Base-by-base conservation (phyloP, 305 asterid species). In the Withania somnifera region DNA sequence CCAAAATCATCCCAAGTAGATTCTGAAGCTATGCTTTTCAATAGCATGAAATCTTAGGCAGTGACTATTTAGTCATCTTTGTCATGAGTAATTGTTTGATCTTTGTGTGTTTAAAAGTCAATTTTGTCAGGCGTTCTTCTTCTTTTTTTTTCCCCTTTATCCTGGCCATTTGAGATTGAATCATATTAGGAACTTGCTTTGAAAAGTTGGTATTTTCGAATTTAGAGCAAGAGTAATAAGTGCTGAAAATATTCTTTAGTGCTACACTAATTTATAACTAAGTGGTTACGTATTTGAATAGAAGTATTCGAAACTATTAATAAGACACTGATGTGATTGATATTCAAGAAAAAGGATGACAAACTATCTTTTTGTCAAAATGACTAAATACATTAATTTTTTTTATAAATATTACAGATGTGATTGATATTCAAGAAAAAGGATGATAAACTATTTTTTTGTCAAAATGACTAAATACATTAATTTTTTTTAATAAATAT, bases 1-100 rank as follows among this genome's bases (percentile, higher is more conserved):
- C 88, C 82, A 88, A 52, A 86, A 82, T 92, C 87, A 93, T 92
- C 85, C 84, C 20, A 78, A 84, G 86, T 84, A 91, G 97, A 95
- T 95, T 86, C 87, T 87, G 78, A 81, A 88, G 97, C 86, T 68
- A 77, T 81, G 87, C 97, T 93, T 95, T 95, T 90, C 75, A 88
- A 73, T 69, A 86, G 86, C 95, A 95, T 88, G 91, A 60, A 81
- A 90, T 91, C 87, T 80, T 32, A 63, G 73, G 86, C 82, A 40
- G 67, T 88, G 91, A 88, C 86, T 86, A 54, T 64, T 82, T 87
- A 91, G 88, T 90, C 93, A 87, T 61, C 85, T 28, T 77, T 34
- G 85, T 84, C 84, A 93, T 95, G 93, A 91, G 91, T 89, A 82
- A 79, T 86, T 57, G 75, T 87, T 87, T 85, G 88, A 89, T 88